Percentiles rank a stretch among this genome's conserved stretches.
These are phyloP conservation scores for Coemansia interrupta DNA, from an alignment of 192 early-diverging fungal genomes.

Conservation along the genomic window DNA sequence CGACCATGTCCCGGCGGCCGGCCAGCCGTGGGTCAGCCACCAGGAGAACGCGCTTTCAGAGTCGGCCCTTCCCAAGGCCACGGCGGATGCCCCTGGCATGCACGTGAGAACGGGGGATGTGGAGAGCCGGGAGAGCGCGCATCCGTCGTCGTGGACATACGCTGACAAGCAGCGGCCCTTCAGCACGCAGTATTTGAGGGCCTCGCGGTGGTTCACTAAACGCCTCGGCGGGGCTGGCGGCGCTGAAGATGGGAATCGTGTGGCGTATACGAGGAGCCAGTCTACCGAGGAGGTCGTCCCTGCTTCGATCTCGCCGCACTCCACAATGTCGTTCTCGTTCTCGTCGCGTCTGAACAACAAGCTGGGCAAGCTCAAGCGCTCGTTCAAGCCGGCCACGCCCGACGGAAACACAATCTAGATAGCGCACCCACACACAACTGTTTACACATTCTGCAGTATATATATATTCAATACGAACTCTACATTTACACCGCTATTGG, in stretches of 20 bases:
- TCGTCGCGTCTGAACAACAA: slow-evolving; percentile 39
- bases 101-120: not conserved
- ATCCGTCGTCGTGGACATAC: slow-evolving; percentile 34
- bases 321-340: slow-evolving; percentile 12
- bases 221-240: not conserved
- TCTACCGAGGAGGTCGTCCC: slow-evolving; percentile 10
- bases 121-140: not conserved
- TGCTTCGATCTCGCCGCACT: slow-evolving; percentile 12
- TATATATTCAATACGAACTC: no score
- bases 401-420: not conserved
- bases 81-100: not conserved
- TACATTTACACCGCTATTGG: no score
- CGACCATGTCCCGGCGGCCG: slow-evolving; percentile 4
- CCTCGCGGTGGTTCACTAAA: slow-evolving; percentile 32
- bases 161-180: slow-evolving; percentile 28
- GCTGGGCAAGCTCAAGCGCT: slow-evolving; percentile 39
- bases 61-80: slow-evolving; percentile 24
- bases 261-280: not conserved
- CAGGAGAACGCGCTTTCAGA: slow-evolving; percentile 35
- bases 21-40: slow-evolving; percentile 34
- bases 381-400: slow-evolving; percentile 15
- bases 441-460: no score
- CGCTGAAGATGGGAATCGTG: not conserved
- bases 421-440: no score
- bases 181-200: slow-evolving; percentile 31